Evolutionary conservation across 306 rosid genomes (phyloP), one percentile per base, ranked within the genome.

Genomic region (Cucurbita maxima): DNA sequence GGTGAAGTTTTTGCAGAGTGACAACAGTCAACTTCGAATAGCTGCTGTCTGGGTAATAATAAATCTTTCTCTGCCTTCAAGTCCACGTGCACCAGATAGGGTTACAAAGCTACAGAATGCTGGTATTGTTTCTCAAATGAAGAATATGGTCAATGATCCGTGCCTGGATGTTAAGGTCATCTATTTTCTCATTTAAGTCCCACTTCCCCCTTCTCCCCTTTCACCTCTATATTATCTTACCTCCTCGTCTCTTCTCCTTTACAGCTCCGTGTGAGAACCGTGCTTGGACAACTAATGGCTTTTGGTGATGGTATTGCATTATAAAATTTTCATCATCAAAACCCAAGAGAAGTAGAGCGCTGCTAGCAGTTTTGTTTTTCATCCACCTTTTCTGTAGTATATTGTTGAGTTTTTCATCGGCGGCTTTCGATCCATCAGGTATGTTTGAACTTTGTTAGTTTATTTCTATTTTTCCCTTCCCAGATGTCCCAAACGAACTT

Each of bases 101-200:
- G 66, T 86, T 80, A 78, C 78, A 22, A 87, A 77, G 75, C 81
- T 91, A 43, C 88, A 82, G 15, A 78, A 76, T 76, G 78, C 89
- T 76, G 92, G 96, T 81, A 64, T 87, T 78, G 80, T 91, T 84
- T 83, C 87, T 84, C 97, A 81, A 81, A 36, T 88, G 80, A 86
- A 87, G 83, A 86, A 75, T 81, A 88, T 91, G 97, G 82, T 38
- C 83, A 82, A 84, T 68, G 96, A 91, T 84, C 80, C 89, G 53
- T 87, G 91, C 81, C 74, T 82, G 80, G 96, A 91, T 70, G 96
- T 88, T 40, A 87, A 87, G 97, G 97, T 91, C 52, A 64, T 78
- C 80, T 36, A 78, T 59, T 63, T 61, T 48, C 72, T 30, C 52
- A 70, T 52, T 18, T 47, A 55, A 75, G 54, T 14, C 73, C 78